Percentiles rank a stretch among this genome's conserved stretches.
phyloP scores from a whole-genome alignment of 371 early-diverging fungal species.

The Zychaea mexicana region DNA sequence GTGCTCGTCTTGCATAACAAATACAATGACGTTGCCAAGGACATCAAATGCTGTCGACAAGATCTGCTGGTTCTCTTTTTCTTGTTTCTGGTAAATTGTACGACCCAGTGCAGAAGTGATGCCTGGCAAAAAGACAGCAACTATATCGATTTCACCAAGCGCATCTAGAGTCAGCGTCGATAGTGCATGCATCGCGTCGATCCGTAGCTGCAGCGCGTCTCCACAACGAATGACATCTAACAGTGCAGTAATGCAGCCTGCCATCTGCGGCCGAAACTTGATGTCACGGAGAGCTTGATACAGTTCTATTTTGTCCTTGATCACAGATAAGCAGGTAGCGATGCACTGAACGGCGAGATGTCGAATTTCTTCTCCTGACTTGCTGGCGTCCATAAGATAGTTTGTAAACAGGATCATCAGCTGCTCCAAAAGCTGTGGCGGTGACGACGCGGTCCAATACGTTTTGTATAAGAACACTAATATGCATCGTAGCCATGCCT shows the following conservation, averaged over 20 bases:
- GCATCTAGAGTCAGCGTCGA: slow-evolving; percentile 31
- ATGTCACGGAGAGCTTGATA: background rate
- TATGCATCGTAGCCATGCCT: slow-evolving; percentile 5
- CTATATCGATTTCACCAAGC: slow-evolving; percentile 29
- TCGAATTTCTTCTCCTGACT: slow-evolving; percentile 38
- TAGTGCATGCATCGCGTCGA: slow-evolving; percentile 35
- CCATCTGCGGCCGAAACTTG: slow-evolving; percentile 15
- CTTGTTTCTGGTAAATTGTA: slow-evolving; percentile 37
- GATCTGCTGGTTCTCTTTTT: slow-evolving; percentile 54
- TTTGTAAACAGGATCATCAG: slow-evolving; percentile 3
- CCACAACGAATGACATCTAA: slow-evolving; percentile 31
- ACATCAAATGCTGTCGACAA: slow-evolving; percentile 36
- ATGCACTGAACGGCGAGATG: slow-evolving; percentile 39
- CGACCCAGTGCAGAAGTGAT: slow-evolving; percentile 41
- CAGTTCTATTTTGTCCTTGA: slow-evolving; percentile 3
- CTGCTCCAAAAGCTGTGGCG: slow-evolving; percentile 1
- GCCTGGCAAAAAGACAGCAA: slow-evolving; percentile 50
- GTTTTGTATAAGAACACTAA: background rate
- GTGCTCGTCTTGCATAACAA: slow-evolving; percentile 36
- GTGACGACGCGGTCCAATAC: background rate
- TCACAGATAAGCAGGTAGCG: slow-evolving; percentile 9
- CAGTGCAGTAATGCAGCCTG: slow-evolving; percentile 29
- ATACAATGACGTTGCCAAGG: slow-evolving; percentile 36
- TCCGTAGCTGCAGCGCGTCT: slow-evolving; percentile 37
- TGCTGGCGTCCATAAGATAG: background rate